Evolutionary conservation across 768 basidiomycete species (phyloP).

Genomic region (Neoboletus brunneissimus): DNA sequence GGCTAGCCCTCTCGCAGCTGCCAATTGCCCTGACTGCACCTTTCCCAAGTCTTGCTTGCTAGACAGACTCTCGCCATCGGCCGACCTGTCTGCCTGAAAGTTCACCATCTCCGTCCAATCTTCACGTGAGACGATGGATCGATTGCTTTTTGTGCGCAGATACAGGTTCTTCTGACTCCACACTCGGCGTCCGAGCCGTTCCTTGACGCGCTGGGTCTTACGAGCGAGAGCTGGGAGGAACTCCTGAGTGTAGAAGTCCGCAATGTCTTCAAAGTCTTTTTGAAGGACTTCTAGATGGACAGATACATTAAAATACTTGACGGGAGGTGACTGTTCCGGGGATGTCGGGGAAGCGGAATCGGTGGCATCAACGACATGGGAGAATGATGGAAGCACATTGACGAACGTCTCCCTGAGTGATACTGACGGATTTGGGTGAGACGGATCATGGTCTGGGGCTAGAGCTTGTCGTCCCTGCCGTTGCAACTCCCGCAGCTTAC

Average conservation of each 20-base stretch:
- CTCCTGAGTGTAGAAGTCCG: conserved; percentile 36
- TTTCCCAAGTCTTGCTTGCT: neutral
- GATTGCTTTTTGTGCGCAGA: conserved; percentile 33
- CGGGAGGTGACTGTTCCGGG: conserved; percentile 12
- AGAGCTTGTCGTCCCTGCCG: conserved; percentile 23
- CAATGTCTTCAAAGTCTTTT: conserved; percentile 52
- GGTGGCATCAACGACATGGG: neutral
- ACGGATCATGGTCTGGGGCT: conserved; percentile 22
- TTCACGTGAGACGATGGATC: conserved; percentile 39
- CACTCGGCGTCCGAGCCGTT: conserved; percentile 74
- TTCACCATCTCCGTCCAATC: conserved; percentile 52
- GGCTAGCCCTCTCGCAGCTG: conserved; percentile 4
- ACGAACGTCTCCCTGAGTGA: neutral
- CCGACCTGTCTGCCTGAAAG: conserved; percentile 31
- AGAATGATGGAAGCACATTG: neutral
- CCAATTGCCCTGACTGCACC: neutral
- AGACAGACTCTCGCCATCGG: neutral
- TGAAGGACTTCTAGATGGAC: conserved; percentile 56
- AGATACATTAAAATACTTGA: conserved; percentile 44
- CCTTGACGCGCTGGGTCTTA: conserved; percentile 61
- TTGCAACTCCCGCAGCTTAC: conserved; percentile 28
- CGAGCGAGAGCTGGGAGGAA: conserved; percentile 48
- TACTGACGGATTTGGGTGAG: conserved; percentile 2
- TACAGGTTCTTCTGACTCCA: conserved; percentile 62
- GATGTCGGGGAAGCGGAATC: conserved; percentile 30